Conservation (phyloP, 495 filamentous ascomycete species). For the Lasiosphaeriaceae sp. region DNA sequence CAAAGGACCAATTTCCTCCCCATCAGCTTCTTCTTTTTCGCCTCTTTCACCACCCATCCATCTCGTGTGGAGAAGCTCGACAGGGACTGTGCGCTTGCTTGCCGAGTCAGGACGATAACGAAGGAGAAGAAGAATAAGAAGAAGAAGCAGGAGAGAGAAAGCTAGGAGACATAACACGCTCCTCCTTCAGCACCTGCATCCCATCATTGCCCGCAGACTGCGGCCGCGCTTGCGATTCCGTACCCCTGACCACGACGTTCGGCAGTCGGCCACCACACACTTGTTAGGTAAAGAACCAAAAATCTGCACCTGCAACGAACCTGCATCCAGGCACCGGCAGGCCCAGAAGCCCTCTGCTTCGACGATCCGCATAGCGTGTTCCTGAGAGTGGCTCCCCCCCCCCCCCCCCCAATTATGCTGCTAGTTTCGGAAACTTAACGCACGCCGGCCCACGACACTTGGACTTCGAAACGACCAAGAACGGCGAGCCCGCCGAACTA, state of each 20-base stretch:
- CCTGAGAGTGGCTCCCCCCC: constrained; percentile 10
- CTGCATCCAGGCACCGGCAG: constrained; percentile 26
- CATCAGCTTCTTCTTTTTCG: background rate
- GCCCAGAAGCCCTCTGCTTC: constrained; percentile 14
- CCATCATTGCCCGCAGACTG: background rate
- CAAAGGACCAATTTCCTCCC: background rate
- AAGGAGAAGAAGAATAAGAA: background rate
- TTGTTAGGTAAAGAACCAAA: constrained; percentile 20
- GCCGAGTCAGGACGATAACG: constrained; percentile 6
- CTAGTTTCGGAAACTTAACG: constrained; percentile 26
- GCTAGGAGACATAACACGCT: background rate
- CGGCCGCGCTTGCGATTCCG: background rate
- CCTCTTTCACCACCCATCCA: background rate
- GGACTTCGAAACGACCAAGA: constrained; percentile 23
- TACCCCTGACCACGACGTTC: constrained; percentile 13
- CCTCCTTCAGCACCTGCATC: constrained; percentile 1
- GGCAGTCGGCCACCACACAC: constrained; percentile 22
- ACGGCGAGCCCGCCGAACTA: constrained; percentile 24
- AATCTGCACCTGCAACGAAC: constrained; percentile 22
- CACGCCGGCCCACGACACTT: constrained; percentile 22
- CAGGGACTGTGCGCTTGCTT: constrained; percentile 8
- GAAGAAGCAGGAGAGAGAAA: background rate
- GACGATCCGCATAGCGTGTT: constrained; percentile 25
- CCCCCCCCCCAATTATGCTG: constrained; percentile 18
- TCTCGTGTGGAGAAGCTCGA: constrained; percentile 1